phyloP scores from a whole-genome alignment of 2,329 filamentous ascomycete species.

The Penicillium vulpinum region DNA sequence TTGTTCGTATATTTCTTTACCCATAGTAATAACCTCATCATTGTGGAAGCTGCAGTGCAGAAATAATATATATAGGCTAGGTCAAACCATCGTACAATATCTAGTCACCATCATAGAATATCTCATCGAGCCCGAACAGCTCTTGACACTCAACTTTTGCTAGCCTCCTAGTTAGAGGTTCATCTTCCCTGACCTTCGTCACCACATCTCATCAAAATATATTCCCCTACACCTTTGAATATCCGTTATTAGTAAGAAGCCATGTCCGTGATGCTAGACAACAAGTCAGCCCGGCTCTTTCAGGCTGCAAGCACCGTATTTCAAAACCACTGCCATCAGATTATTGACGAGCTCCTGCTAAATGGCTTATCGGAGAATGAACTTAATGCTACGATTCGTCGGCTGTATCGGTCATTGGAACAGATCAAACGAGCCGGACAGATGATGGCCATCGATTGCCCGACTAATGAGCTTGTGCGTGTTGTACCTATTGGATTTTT shows the following conservation, averaged over 20 bases:
- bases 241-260: background rate
- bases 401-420: background rate
- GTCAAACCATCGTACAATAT: background rate
- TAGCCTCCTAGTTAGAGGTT: background rate
- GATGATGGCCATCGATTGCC: background rate
- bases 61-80: background rate
- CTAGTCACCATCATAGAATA: background rate
- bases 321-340: background rate
- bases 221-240: background rate
- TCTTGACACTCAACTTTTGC: background rate
- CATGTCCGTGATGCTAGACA: background rate
- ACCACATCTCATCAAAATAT: background rate
- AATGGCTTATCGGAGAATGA: background rate
- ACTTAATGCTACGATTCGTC: background rate
- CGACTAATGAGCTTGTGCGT: background rate
- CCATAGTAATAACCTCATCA: no score
- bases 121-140: background rate
- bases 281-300: background rate
- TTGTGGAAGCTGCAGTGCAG: accelerated
- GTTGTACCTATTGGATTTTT: background rate
- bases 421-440: background rate
- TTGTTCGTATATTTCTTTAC: no score
- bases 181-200: background rate
- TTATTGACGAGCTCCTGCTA: background rate
- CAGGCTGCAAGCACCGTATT: background rate